phyloP scores from a whole-genome alignment of 495 filamentous ascomycete species.

The Penicillium desertorum region DNA sequence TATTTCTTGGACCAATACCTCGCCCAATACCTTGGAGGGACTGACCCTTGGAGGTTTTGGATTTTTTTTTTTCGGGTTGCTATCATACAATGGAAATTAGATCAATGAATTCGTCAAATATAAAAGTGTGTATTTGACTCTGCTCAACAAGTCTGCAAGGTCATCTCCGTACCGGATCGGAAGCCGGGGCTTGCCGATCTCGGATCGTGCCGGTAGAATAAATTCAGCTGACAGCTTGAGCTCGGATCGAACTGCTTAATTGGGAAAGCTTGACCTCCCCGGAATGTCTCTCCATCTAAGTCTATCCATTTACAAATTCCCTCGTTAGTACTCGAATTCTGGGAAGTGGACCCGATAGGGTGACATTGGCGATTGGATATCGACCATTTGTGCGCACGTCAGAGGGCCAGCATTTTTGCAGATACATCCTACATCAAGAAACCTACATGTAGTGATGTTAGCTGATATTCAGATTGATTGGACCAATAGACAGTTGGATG shows the following conservation, averaged over 20 bases:
- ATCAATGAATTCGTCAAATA: neutral
- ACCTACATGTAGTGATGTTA: neutral
- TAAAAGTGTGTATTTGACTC: neutral
- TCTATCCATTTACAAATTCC: slow-evolving; percentile 1
- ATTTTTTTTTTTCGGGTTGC: neutral
- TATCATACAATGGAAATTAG: neutral
- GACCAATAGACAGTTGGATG: neutral
- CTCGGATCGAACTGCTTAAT: neutral
- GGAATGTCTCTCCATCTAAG: neutral
- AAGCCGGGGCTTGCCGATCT: neutral
- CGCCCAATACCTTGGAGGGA: neutral
- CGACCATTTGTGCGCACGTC: neutral
- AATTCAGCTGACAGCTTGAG: too few species aligned
- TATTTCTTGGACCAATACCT: neutral
- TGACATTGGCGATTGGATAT: neutral
- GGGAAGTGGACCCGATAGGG: neutral
- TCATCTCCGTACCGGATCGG: neutral
- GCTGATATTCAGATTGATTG: neutral
- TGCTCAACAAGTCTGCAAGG: too few species aligned
- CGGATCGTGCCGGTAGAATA: neutral
- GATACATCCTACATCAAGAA: too few species aligned
- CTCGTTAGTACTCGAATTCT: neutral
- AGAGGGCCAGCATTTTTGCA: neutral
- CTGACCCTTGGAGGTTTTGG: neutral
- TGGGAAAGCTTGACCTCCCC: neutral